Base-by-base conservation (phyloP, 2,329 filamentous ascomycete genomes). In the Akanthomyces muscarius region DNA sequence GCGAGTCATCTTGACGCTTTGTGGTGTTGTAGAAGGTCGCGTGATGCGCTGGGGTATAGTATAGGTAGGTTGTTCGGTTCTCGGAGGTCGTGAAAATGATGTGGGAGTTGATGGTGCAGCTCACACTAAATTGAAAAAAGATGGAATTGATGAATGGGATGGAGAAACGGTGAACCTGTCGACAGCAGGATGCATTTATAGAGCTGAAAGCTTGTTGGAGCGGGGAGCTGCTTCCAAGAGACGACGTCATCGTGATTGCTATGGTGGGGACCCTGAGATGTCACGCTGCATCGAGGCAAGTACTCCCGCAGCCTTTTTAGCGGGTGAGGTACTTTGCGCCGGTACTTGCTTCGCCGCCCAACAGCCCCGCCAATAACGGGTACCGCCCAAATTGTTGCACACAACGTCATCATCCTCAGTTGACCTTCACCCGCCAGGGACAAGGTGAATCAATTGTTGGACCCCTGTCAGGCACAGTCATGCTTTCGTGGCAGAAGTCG, bases 1-100 rank as follows among this genome's bases (percentile, higher is more conserved):
- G 75, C 88, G 88, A 76, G 86, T 77, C 89, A 91, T 92, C 66
- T 71, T 83, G 76, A 66, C 60, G 59, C 63, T 58, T 65, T 64
- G 57, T 62, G 62, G 54, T 65, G 61, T 65, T 63, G 63, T 64
- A 60, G 36, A 52, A 42, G 36, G 63, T 60, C 36, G 56, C 42
- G 62, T 63, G 62, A 60, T 63, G 64, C 66, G 69, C 60, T 69
- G 67, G 21, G 14, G 36, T 25, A n/a, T 66, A 65, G 47, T 62
- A 41, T 18, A 63, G 66, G 54, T 65, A 64, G 36, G 11, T 28
- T 47, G 28, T 45, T 28, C 11, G 50, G 64, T 64, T 25, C 59
- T 68, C 54, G 59, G 63, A 25, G 33, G 64, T 54, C 14, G 28
- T 16, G 18, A 23, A 33, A n/a, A 18, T 50, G 21, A 41, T 47